Percentiles rank a stretch among this genome's conserved stretches.
Conservation (phyloP, 2,329 filamentous ascomycete genomes). For the Boeremia lycopersici region DNA sequence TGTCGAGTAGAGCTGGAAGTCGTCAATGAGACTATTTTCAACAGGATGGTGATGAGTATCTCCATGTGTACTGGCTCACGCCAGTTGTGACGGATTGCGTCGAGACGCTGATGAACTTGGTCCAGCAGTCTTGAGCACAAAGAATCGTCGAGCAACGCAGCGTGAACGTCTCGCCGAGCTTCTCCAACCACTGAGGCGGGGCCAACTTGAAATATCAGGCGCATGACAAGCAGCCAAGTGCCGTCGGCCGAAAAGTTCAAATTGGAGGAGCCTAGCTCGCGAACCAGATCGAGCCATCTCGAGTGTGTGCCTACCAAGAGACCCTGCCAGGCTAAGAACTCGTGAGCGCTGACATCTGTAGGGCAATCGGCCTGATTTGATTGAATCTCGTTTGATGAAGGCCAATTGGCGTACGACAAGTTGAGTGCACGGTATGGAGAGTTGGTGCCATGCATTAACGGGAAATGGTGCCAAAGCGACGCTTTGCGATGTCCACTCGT, state of each 20-base stretch:
- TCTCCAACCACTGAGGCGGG: conserved; percentile 44
- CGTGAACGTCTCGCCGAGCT: conserved; percentile 56
- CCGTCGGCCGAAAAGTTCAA: conserved; percentile 66
- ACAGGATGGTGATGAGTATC: conserved; percentile 58
- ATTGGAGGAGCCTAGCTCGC: conserved; percentile 59
- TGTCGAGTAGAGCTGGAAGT: conserved; percentile 17
- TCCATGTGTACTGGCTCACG: conserved; percentile 65
- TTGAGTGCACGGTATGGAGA: conserved; percentile 49
- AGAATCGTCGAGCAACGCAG: conserved; percentile 53
- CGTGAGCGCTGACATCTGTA: conserved; percentile 53
- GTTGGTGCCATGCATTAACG: conserved; percentile 44
- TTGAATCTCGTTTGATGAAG: conserved; percentile 61
- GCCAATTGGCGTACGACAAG: conserved; percentile 39
- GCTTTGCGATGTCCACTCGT: conserved; percentile 37
- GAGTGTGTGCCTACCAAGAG: conserved; percentile 54
- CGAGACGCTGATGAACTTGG: conserved; percentile 56
- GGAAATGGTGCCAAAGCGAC: conserved; percentile 56
- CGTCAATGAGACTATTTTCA: conserved; percentile 49
- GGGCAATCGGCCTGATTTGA: conserved; percentile 60
- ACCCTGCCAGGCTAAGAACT: conserved; percentile 60
- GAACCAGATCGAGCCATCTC: conserved; percentile 57
- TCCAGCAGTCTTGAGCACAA: conserved; percentile 59
- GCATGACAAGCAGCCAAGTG: conserved; percentile 57
- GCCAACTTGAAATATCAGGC: conserved; percentile 63
- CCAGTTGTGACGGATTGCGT: conserved; percentile 61